Percentiles rank a stretch among this genome's conserved stretches.
These are phyloP conservation scores for Colletotrichum sp. DNA, from an alignment of 2,329 filamentous ascomycete genomes.

Conservation along the genomic window DNA sequence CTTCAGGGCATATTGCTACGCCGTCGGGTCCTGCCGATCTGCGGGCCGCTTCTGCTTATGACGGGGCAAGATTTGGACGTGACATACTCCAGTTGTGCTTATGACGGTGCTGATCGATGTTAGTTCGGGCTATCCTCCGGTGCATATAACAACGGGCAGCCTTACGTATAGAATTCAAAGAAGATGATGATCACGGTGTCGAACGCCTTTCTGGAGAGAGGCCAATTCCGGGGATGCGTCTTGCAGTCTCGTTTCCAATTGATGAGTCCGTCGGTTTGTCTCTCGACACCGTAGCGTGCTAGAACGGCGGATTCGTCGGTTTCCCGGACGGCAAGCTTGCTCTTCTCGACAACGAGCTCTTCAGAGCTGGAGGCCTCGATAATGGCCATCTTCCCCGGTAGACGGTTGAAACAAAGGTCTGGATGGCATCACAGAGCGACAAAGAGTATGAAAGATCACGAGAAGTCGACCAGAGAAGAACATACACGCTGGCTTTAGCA, in stretches of 20 bases:
- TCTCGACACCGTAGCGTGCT: slow-evolving; percentile 5
- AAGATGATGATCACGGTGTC: slow-evolving; percentile 24
- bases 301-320: neutral
- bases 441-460: neutral
- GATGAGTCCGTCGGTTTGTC: slow-evolving; percentile 3
- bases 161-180: slow-evolving; percentile 28
- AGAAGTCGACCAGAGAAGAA: neutral
- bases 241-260: slow-evolving; percentile 9
- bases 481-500: neutral
- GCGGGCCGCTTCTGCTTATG: neutral
- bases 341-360: neutral
- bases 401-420: neutral
- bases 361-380: neutral
- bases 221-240: slow-evolving; percentile 24
- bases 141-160: neutral
- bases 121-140: neutral
- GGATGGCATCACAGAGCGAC: neutral
- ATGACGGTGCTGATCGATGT: slow-evolving; percentile 6
- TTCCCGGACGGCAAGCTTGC: neutral
- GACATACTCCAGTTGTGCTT: slow-evolving; percentile 14
- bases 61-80: too few species aligned
- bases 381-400: neutral
- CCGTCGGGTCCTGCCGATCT: neutral
- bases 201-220: slow-evolving; percentile 21
- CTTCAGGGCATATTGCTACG: neutral